A percentile compares a stretch with the other conserved stretches of the same genome.
These are phyloP conservation scores for Russula compacta DNA, from an alignment of 768 basidiomycete genomes.

Conservation along the genomic window DNA sequence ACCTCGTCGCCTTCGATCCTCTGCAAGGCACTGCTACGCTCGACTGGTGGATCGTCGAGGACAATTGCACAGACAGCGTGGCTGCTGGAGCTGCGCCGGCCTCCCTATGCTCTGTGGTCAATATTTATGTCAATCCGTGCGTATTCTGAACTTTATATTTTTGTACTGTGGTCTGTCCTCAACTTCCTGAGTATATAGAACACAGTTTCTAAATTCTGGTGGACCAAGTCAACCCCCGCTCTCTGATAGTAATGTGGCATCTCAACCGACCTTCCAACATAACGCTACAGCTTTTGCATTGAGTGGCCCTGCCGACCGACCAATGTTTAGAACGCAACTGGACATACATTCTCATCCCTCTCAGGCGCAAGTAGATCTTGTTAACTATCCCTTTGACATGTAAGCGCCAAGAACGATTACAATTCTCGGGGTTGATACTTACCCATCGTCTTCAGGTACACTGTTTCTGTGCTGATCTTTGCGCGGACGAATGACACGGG, in stretches of 20 bases:
- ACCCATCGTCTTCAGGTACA: neutral
- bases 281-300: neutral
- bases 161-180: neutral
- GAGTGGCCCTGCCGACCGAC: neutral
- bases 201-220: neutral
- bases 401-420: neutral
- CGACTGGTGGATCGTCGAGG: slow-evolving; percentile 5
- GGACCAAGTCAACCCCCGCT: neutral
- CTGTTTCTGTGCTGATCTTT: neutral
- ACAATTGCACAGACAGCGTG: neutral
- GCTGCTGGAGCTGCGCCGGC: neutral
- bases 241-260: neutral
- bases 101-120: neutral
- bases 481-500: slow-evolving; percentile 4
- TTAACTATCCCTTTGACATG: slow-evolving; percentile 11
- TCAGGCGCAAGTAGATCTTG: neutral
- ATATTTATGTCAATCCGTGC: slow-evolving; percentile 11
- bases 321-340: slow-evolving; percentile 1
- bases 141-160: no score
- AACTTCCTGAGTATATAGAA: neutral
- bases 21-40: neutral
- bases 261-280: slow-evolving; percentile 1
- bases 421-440: no score
- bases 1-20: neutral
- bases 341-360: neutral